Evolutionary conservation across 2,329 filamentous ascomycete genomes (phyloP), one percentile per base, ranked within the genome.

Genomic region (Sclerotinia minor): DNA sequence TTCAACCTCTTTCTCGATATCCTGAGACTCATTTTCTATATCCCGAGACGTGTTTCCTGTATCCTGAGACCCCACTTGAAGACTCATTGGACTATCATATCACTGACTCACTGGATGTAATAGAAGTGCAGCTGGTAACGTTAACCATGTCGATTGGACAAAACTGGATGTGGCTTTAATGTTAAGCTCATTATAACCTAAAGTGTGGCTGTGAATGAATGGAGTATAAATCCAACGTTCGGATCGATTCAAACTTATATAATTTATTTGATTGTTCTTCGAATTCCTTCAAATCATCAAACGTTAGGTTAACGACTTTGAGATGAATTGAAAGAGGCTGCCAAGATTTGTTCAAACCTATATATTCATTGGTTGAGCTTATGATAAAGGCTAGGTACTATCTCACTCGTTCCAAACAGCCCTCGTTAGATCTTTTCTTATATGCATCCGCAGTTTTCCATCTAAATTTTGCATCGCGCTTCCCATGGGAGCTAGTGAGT

Each of bases 1-100:
- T 9, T 79, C 79, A 70, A 91, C 86, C 76, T 91, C 87, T 76
- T 83, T 76, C 65, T 69, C 66, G 50, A 77, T 70, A 79, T 80
- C 67, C 78, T 19, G 38, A 38, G 52, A 26, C 26, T 58, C 63
- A 47, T 26, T 50, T 5, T 21, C 59, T 63, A 21, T 26, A 26
- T 63, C 59, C 45, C 24, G 59, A 63, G 59, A 63, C 59, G 45
- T 38, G 38, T 24, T 38, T 21, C n/a, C 59, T 63, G 11, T 38
- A 26, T 63, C 59, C 45, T 26, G 59, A 63, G 59, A 63, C 59
- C 45, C 47, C 58, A 59, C 54, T 65, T 64, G 53, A 59, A 60
- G 44, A 59, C 65, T 54, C 50, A 54, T 55, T 54, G 24, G 32
- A 49, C 50, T 67, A 57, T 60, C 35, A 26, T 53, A 45, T 24